A percentile compares a stretch with the other conserved stretches of the same genome.
Evolutionary conservation across 2,329 filamentous ascomycete genomes (phyloP).

Genomic region (Endothia cerciana): DNA sequence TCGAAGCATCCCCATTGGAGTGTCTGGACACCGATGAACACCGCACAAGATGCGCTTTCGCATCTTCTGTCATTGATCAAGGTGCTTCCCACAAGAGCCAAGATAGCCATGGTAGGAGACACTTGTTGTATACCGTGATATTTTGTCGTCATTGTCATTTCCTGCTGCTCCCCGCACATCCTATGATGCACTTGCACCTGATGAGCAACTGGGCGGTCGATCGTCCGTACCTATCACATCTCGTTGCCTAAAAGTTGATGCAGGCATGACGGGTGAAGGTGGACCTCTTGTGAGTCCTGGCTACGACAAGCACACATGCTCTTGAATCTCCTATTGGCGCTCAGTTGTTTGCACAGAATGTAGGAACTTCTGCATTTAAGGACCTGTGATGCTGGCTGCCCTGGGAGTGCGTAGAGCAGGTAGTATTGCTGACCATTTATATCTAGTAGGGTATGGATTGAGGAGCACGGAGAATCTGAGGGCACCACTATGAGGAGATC

Average conservation of each 20-base stretch:
- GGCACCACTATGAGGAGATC: not conserved
- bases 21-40: not conserved
- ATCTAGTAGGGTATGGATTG: too few relatives aligned
- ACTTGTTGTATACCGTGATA: not conserved
- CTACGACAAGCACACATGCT: too few relatives aligned
- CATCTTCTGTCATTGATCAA: not conserved
- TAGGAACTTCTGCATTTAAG: not conserved
- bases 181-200: not conserved
- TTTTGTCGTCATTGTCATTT: not conserved
- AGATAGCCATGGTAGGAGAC: not conserved
- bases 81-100: not conserved
- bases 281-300: not conserved
- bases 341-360: not conserved
- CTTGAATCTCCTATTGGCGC: not conserved
- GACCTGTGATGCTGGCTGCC: not conserved
- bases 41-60: not conserved
- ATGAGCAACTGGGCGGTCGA: not conserved
- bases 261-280: not conserved
- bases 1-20: not conserved
- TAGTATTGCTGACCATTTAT: not conserved
- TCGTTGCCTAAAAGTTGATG: not conserved
- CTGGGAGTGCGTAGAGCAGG: not conserved
- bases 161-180: not conserved
- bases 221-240: not conserved
- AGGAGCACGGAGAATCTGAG: too few relatives aligned